Evolutionary conservation across 108 stramenopile genomes (phyloP), one percentile per base, ranked within the genome.

Genomic region (Skeletonema potamos): DNA sequence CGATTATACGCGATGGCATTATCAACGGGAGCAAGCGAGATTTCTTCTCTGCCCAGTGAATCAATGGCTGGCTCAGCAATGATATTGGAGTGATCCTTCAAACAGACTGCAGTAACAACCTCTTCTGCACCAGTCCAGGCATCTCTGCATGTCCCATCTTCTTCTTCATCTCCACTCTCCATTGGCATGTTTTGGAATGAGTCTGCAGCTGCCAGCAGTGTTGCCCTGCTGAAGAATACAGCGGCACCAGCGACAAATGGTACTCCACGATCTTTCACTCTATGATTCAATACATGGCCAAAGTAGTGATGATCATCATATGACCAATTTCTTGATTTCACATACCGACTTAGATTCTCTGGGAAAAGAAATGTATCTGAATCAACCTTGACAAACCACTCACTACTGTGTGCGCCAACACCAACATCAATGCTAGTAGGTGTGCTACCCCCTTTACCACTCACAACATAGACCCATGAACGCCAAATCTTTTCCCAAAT

Each of bases 311-410:
- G 77, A 27, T 78, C 65, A 28, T 65, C 29, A 65, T 72, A 61
- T 1, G 54, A 56, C 72, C 71, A 78, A n/a, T 43, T 33, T 34
- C 34, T 72, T 27, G 30, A 27, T 37, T 66, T 33, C 7, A 73
- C 65, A 54, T 73, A 78, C 36, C 65, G 36, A 34, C 54, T 43
- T 2, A 78, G 20, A 61, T 78, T 72, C 13, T 78, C 77, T 8
- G 77, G 77, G 41, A 78, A 78, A 2, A 78, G 65, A 30, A 36
- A 78, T 30, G 77, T 78, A 37, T 78, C 77, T 12, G 77, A 48
- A 54, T 78, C 77, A 29, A 78, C 77, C 22, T 78, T 78, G 28
- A 73, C 77, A 54, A 78, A 78, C 77, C 77, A 78, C 44, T 78
- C 77, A 3, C 63, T 64, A 15, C 51, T 67, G 11, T 67, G 46